phyloP scores from a whole-genome alignment of 768 basidiomycete genomes.

The Mycena filopes region DNA sequence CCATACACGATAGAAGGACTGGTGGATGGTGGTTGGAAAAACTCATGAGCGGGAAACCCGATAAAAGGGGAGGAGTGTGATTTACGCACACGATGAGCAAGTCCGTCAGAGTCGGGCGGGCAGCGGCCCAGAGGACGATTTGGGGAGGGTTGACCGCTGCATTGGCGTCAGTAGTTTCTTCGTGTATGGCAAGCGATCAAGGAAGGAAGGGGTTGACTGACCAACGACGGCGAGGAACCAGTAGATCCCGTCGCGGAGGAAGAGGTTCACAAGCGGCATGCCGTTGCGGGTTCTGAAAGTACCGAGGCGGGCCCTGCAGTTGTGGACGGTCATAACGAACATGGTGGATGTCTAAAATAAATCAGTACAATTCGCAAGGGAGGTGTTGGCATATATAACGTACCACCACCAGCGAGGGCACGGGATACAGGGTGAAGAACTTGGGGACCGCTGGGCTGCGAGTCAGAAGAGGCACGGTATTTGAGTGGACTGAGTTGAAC shows the following conservation, averaged over 20 bases:
- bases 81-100: constrained; percentile 13
- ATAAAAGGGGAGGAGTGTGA: not conserved
- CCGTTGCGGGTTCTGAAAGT: not conserved
- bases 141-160: constrained; percentile 21
- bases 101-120: constrained; percentile 7
- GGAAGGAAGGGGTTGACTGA: too few relatives aligned
- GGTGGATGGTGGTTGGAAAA: too few relatives aligned
- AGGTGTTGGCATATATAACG: too few relatives aligned
- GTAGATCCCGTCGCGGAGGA: constrained; percentile 24
- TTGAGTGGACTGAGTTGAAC: not conserved
- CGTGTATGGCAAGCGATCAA: too few relatives aligned
- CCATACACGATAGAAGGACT: constrained; percentile 21
- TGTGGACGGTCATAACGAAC: constrained; percentile 1
- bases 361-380: not conserved
- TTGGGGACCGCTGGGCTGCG: constrained; percentile 7
- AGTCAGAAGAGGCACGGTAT: too few relatives aligned
- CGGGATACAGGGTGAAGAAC: constrained; percentile 12
- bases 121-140: constrained; percentile 15
- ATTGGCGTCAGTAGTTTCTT: too few relatives aligned
- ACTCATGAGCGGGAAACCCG: not conserved
- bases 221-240: constrained; percentile 25
- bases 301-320: constrained; percentile 10
- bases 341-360: constrained; percentile 11
- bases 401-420: constrained; percentile 17
- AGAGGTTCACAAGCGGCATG: constrained; percentile 17